Conservation (phyloP, 2,329 filamentous ascomycete species). For the Allantophomopsis lycopodina region DNA sequence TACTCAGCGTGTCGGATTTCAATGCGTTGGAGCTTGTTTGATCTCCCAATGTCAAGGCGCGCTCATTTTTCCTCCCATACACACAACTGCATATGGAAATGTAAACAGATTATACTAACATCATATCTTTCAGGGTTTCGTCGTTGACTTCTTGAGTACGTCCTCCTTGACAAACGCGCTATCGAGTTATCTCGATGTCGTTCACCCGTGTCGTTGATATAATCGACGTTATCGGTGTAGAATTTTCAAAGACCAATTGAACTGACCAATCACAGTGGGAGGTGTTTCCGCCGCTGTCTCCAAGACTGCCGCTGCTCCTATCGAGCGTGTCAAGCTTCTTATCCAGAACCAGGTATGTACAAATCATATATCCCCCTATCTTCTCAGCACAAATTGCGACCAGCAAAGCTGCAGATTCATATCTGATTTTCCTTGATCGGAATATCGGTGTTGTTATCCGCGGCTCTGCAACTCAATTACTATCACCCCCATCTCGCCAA, state of each 20-base stretch:
- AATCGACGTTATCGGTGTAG: slow-evolving; percentile 3
- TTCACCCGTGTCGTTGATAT: too few species aligned
- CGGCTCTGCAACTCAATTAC: too few species aligned
- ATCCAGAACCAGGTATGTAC: slow-evolving; percentile 97
- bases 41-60: not conserved
- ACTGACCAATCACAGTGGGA: slow-evolving; percentile 58
- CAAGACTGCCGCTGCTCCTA: slow-evolving; percentile 99
- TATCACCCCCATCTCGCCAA: too few species aligned
- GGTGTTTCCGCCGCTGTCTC: slow-evolving; percentile 99
- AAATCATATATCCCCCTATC: slow-evolving; percentile 2
- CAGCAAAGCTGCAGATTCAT: not conserved
- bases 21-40: not conserved
- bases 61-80: not conserved
- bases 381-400: not conserved
- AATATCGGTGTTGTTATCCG: too few species aligned
- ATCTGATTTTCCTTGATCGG: too few species aligned
- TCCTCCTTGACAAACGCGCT: slow-evolving; percentile 21
- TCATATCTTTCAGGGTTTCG: slow-evolving; percentile 39
- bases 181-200: slow-evolving; percentile 2
- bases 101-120: too few species aligned
- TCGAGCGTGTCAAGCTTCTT: slow-evolving; percentile 99
- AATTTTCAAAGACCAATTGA: not conserved
- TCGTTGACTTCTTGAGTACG: slow-evolving; percentile 99
- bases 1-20: too few species aligned
- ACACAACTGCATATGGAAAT: too few species aligned